phyloP scores from a whole-genome alignment of 1,284 basidiomycete genomes.

The Moesziomyces sp. region DNA sequence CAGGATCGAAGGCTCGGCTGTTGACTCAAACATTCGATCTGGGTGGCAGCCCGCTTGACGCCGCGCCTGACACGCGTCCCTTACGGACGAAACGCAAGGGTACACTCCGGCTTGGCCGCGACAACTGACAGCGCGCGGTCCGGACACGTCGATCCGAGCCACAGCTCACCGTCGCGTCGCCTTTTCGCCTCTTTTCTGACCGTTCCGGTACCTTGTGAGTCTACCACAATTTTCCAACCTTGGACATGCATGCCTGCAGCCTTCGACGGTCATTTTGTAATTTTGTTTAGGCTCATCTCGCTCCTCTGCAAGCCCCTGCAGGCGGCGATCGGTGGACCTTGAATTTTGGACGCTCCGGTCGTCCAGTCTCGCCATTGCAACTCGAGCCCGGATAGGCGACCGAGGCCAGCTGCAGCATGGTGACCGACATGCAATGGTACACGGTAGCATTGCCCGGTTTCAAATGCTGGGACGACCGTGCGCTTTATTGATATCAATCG shows the following conservation, averaged over 20 bases:
- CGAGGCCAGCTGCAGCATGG: background rate
- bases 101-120: no score
- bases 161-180: no score
- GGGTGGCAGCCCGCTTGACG: background rate
- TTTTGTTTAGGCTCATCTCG: no score
- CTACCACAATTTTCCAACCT: no score
- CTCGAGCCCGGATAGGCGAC: background rate
- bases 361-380: background rate
- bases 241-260: background rate
- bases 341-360: constrained; percentile 7
- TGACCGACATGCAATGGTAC: background rate
- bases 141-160: no score
- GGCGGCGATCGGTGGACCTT: constrained; percentile 30
- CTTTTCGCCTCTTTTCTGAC: background rate
- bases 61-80: background rate
- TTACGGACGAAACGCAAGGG: no score
- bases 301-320: constrained; percentile 7
- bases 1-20: constrained; percentile 34
- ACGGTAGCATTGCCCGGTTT: background rate
- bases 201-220: no score
- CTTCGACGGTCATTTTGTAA: no score
- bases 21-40: background rate
- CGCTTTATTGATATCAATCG: background rate
- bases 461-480: background rate
- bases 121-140: no score